Percentiles rank a stretch among this genome's conserved stretches.
phyloP scores from a whole-genome alignment of 164 flowering plant genomes.

The Brasenia schreberi region DNA sequence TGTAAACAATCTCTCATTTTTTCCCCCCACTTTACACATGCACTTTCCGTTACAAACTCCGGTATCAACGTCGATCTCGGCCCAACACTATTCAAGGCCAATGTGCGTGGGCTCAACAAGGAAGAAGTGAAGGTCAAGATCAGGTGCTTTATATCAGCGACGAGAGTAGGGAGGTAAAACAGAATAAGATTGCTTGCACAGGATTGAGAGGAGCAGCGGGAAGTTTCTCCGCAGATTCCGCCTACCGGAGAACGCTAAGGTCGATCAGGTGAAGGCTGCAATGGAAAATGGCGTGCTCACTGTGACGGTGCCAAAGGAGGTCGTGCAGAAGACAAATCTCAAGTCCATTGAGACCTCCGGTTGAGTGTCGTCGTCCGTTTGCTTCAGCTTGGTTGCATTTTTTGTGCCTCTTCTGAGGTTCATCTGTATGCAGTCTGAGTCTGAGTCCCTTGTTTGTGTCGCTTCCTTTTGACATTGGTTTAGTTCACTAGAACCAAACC shows the following conservation, averaged over 20 bases:
- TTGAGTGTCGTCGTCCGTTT: constrained; percentile 1
- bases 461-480: too few species aligned
- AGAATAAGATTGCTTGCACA: constrained; percentile 22
- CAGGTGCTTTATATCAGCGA: constrained; percentile 24
- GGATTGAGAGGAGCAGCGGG: constrained; percentile 24
- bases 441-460: too few species aligned
- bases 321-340: constrained; percentile 14
- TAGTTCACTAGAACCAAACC: too few species aligned
- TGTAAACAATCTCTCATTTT: too few species aligned
- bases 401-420: too few species aligned
- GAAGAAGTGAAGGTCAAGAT: constrained; percentile 28
- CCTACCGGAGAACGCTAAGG: constrained; percentile 27
- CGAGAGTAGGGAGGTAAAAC: constrained; percentile 19
- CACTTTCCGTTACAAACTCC: too few species aligned
- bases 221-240: constrained; percentile 23
- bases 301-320: constrained; percentile 25
- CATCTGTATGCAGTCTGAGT: too few species aligned
- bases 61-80: too few species aligned
- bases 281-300: constrained; percentile 28
- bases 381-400: too few species aligned
- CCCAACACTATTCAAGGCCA: constrained; percentile 29
- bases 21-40: too few species aligned
- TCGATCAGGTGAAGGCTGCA: constrained; percentile 19
- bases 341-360: constrained; percentile 22
- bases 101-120: constrained; percentile 27